Evolutionary conservation across 768 basidiomycete species (phyloP).

Genomic region (Erythrobasidium yunnanense): DNA sequence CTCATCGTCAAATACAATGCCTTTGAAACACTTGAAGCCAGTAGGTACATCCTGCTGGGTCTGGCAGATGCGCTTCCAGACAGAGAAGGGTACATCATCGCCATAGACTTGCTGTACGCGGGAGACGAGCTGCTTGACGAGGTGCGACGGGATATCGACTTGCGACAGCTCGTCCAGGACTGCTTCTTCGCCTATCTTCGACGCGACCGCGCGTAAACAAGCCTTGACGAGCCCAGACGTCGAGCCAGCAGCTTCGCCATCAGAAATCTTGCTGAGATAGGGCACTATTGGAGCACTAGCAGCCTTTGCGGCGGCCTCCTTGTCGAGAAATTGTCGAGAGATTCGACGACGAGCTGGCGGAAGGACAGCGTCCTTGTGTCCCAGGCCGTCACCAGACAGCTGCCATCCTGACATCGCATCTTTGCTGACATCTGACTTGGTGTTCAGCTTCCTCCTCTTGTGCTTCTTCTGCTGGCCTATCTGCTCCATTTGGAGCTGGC

Average conservation of each 20-base stretch:
- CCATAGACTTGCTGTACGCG: not conserved
- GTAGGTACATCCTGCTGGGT: not conserved
- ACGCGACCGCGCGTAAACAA: conserved; percentile 10
- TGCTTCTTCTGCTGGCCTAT: no score
- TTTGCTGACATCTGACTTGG: not conserved
- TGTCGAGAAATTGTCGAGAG: not conserved
- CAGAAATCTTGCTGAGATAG: conserved; percentile 12
- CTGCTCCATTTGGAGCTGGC: no score
- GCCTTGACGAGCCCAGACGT: not conserved
- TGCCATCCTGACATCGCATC: not conserved
- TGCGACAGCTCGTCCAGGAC: not conserved
- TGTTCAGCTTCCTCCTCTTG: not conserved
- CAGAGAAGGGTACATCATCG: conserved; percentile 1
- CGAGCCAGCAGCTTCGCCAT: not conserved
- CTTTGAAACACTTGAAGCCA: not conserved
- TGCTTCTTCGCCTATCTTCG: not conserved
- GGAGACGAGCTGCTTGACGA: not conserved
- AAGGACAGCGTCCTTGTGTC: conserved; percentile 8
- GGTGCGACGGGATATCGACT: not conserved
- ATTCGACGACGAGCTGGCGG: conserved; percentile 12
- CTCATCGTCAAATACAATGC: conserved; percentile 14
- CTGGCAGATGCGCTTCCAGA: conserved; percentile 12
- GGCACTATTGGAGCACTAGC: not conserved
- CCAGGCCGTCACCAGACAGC: not conserved
- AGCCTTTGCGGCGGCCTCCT: not conserved